phyloP scores from a whole-genome alignment of 192 early-diverging fungal species.

The Diversispora eburnea region DNA sequence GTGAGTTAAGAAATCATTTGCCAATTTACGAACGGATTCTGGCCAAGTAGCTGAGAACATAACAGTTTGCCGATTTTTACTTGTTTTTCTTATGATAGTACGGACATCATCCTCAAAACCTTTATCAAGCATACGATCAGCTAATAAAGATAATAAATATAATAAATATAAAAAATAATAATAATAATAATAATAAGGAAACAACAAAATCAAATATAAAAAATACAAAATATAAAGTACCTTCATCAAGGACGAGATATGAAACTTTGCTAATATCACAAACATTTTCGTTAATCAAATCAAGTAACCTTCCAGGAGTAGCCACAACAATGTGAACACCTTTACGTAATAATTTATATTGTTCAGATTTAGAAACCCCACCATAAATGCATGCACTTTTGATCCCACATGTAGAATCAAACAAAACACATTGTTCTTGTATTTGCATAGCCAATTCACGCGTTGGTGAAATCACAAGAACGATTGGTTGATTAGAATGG shows the following conservation, averaged over 20 bases:
- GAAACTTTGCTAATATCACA: constrained; percentile 76
- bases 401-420: constrained; percentile 62
- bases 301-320: constrained; percentile 93
- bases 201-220: neutral
- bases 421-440: constrained; percentile 76
- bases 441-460: constrained; percentile 96
- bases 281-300: constrained; percentile 80
- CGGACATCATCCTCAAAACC: constrained; percentile 91
- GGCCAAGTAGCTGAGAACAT: constrained; percentile 99
- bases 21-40: constrained; percentile 79
- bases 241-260: constrained; percentile 91
- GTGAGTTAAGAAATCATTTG: constrained; percentile 73
- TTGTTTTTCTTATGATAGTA: constrained; percentile 76
- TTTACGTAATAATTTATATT: constrained; percentile 46
- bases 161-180: neutral
- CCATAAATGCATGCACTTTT: constrained; percentile 83
- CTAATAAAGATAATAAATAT: constrained; percentile 31
- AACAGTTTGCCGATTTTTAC: constrained; percentile 78
- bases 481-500: constrained; percentile 59
- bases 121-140: constrained; percentile 95
- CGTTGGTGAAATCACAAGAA: constrained; percentile 89
- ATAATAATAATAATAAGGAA: neutral
- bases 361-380: constrained; percentile 77
- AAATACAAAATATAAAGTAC: constrained; percentile 3
- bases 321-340: constrained; percentile 83